Evolutionary conservation across 2,329 filamentous ascomycete species (phyloP), one percentile per base, ranked within the genome.

Genomic region (Stemphylium vesicarium): DNA sequence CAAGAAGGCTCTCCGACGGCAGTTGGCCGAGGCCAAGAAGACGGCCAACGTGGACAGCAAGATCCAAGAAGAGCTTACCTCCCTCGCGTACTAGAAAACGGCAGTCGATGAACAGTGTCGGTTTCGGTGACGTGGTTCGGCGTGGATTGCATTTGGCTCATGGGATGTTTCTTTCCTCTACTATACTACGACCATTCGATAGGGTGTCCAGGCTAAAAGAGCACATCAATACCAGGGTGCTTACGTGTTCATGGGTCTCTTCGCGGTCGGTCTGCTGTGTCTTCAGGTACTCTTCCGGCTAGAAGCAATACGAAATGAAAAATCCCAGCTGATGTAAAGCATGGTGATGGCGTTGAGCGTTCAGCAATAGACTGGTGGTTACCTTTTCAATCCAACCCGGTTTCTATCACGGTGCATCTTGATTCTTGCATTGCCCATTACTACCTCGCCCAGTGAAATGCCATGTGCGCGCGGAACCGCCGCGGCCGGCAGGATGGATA

Each of bases 1-100:
- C 88, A 99, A 98, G 95, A 96, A 96, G 92, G 87, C 92, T 72
- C 90, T 90, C 73, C 87, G 89, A 80, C 91, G 90, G 86, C 91
- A 96, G 85, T 84, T 97, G 74, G 85, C 88, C 72, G 91, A 96
- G 79, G 93, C 94, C 74, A 90, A 96, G 89, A 94, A 94, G 89
- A 90, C 84, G 80, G 91, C 92, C 72, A 88, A 86, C 79, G 87
- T 94, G 80, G 89, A 94, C 83, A 83, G 85, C 79, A 92, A 95
- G 87, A 91, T 89, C 79, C 86, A 88, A 82, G 85, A 89, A 85
- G 88, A 95, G 82, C 89, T 98, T 79, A 90, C 90, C 82, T 83
- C 88, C 76, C 92, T 85, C 83, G 94, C 93, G 80, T 96, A 96
- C 88, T 98, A 96, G 80, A 80, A 64, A 61, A 61, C 54, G 73